Percentiles rank a stretch among this genome's conserved stretches.
phyloP scores from a whole-genome alignment of 345 rosid genomes.

The Anastatica hierochuntica region DNA sequence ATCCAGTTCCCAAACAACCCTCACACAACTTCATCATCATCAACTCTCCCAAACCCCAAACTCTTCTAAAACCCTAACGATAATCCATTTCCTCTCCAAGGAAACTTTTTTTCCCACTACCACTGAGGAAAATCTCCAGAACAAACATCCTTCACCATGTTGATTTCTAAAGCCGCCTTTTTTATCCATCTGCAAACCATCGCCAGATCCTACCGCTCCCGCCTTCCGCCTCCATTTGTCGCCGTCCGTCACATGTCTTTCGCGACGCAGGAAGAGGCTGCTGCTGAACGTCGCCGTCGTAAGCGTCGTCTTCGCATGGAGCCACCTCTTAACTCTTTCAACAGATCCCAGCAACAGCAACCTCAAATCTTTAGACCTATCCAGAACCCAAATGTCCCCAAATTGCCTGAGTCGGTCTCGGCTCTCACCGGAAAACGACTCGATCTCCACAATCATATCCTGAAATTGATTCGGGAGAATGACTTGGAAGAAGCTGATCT shows the following conservation, averaged over 20 bases:
- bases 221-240: constrained; percentile 16
- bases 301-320: constrained; percentile 81
- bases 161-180: constrained; percentile 44
- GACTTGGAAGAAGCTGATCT: constrained; percentile 89
- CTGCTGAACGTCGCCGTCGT: constrained; percentile 85
- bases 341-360: constrained; percentile 43
- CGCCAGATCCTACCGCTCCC: constrained; percentile 20
- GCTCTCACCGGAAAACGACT: constrained; percentile 70
- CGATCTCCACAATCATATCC: constrained; percentile 68
- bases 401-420: constrained; percentile 68
- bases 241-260: constrained; percentile 51
- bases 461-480: constrained; percentile 57
- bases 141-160: constrained; percentile 27
- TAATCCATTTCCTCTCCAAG: too few species aligned
- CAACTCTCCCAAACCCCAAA: too few species aligned
- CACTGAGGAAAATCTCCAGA: too few species aligned
- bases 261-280: constrained; percentile 78
- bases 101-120: too few species aligned
- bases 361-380: constrained; percentile 42
- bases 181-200: constrained; percentile 40
- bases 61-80: too few species aligned
- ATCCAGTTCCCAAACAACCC: too few species aligned
- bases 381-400: constrained; percentile 77
- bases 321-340: constrained; percentile 60
- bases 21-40: too few species aligned